Base-by-base conservation (phyloP, 148 eudicot species). In the Pouteria glomerata region DNA sequence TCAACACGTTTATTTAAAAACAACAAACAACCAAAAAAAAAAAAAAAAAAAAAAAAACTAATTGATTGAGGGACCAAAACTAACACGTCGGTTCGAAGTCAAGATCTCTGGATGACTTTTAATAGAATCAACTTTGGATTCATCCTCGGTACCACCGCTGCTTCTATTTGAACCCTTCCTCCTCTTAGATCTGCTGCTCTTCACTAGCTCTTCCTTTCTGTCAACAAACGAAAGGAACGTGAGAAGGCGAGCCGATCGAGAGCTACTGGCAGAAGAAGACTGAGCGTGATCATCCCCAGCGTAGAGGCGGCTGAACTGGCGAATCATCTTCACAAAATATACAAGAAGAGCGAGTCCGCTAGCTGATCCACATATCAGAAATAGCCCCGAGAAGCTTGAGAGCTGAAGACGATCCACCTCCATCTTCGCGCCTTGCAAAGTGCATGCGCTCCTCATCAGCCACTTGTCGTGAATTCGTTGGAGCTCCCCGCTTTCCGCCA, bases 391-490 rank as follows among this genome's bases (percentile, higher is more conserved):
- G 50, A 90, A 90, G 74, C 85, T 84, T 27, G 51, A 72, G 41
- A 90, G 87, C 57, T 84, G 69, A 29, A 90, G 88, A 65, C 80
- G 76, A 68, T 86, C 84, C 56, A 82, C 88, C 58, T 57, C 78
- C 11, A 84, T 79, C 71, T 72, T 80, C 11, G 90, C 69, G 27
- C 77, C 81, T 74, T 84, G 88, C 50, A 80, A 87, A 58, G 82
- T 85, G 81, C 97, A 91, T 14, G 93, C 90, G 16, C 89, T 84
- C 53, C 87, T 73, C 67, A 47, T 76, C 21, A 91, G 80, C 97
- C 97, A 91, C 74, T 91, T 91, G 73, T 88, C 93, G 34, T 87
- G 84, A 73, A 88, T 91, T 73, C 91, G 75, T 18, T 91, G 97
- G 33, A 91, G 77, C 51, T 91, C 97, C 0, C 97, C 94, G 16